Base-by-base conservation (phyloP, 1,284 basidiomycete genomes). In the Cystobasidiaceae sp. region DNA sequence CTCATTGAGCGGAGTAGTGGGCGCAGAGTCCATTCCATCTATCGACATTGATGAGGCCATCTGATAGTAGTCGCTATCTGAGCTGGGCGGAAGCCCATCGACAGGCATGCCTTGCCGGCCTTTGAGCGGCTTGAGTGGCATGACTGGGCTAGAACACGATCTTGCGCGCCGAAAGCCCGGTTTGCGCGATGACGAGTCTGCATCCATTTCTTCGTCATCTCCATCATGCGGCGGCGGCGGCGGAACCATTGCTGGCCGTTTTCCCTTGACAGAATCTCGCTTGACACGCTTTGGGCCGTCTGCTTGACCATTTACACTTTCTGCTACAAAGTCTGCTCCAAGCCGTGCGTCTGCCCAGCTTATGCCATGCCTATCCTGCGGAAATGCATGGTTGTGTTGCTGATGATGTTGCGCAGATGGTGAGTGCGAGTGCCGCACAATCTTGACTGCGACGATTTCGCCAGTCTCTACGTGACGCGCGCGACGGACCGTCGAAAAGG, bases 401-500 rank as follows among this genome's bases (percentile, higher is more conserved):
- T n/a, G n/a, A n/a, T n/a, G n/a, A n/a, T n/a, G n/a, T n/a, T 43
- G 39, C 19, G n/a, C n/a, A n/a, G 21, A 23, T 28, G 54, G 41
- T 6, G 54, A 52, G 80, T 80, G 23, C 81, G 81, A 76, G 73
- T 60, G 77, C 51, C 13, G 75, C 34, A 93, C 84, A 71, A 92
- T 89, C 77, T 93, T 92, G 76, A 91, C 85, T 2, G 90, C 90
- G 30, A 89, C 85, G 4, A 82, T 78, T 56, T 83, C 84, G 13
- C 87, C 87, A 3, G 83, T 82, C 6, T 81, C 73, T 9, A 87
- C 85, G 15, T 78, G 83, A n/a, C 37, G 56, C 1, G 86, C 92
- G 41, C 84, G 83, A 46, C 89, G 81, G 51, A 97, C 89, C 44
- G 85, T 85, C n/a, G 90, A 91, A 75, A 92, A 92, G 7, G 86